phyloP scores from a whole-genome alignment of 441 rosid species.

The Populus hybrid region DNA sequence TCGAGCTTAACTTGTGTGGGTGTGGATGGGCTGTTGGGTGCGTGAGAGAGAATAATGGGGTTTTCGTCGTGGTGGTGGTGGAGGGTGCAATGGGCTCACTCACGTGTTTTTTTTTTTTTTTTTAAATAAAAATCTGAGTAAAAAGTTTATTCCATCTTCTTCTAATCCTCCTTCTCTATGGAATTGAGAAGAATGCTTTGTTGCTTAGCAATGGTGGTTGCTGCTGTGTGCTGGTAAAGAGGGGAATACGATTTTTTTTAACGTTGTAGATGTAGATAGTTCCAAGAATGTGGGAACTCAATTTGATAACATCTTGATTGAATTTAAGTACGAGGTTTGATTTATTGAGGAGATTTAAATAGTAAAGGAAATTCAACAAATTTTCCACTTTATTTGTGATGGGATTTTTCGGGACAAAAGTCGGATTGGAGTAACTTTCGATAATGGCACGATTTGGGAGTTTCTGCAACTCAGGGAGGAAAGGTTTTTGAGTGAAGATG shows the following conservation, averaged over 20 bases:
- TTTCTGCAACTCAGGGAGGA: neutral
- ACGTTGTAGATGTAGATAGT: too few species aligned
- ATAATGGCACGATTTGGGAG: neutral
- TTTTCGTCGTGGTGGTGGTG: neutral
- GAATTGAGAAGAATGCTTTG: neutral
- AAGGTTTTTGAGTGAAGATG: neutral
- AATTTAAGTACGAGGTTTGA: neutral
- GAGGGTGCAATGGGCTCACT: neutral
- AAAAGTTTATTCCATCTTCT: too few species aligned
- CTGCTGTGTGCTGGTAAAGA: neutral
- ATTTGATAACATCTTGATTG: neutral
- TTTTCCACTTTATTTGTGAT: neutral
- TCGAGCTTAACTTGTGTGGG: neutral
- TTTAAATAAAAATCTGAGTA: too few species aligned
- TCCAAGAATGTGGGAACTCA: too few species aligned
- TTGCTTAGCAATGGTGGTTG: neutral
- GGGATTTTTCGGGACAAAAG: neutral
- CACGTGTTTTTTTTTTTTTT: conserved; percentile 1
- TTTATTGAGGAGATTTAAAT: neutral
- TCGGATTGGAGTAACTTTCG: neutral
- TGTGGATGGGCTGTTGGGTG: neutral
- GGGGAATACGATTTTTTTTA: neutral
- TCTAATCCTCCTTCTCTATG: neutral
- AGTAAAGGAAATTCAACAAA: neutral
- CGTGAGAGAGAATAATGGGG: neutral